Evolutionary conservation across 1,139 yeast genomes (phyloP), one percentile per base, ranked within the genome.

Genomic region (Blastobotrys serpentis): DNA sequence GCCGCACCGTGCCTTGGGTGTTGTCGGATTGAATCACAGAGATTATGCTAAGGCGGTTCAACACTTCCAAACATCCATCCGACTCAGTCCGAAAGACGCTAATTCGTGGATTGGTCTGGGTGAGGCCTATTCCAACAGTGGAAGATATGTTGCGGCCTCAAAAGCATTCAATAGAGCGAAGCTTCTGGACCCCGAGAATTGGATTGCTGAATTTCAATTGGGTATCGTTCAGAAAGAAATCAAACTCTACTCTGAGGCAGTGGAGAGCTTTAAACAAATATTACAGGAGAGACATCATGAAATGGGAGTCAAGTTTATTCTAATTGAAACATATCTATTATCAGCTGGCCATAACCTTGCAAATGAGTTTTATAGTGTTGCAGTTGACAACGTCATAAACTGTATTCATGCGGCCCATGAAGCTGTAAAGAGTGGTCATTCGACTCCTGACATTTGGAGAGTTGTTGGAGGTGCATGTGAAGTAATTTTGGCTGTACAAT

Each of bases 101-200:
- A 83, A 86, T 56, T 83, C 96, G 10, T 90, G 98, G 98, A 74
- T 86, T 21, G 97, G 97, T 0, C 72, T 92, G 33, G 98, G 98
- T 17, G 98, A 94, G 65, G 94, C 97, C 0, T 92, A 92, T 64
- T 74, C 77, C 50, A 79, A 82, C 41, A 81, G 95, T 66, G 98
- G 98, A 4, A 76, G 96, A 54, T 72, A 83, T 43, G 92, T 86
- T 51, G 95, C 98, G 2, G 88, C 96, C 0, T 75, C 78, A 6
- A 89, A 86, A 62, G 97, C 94, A 1, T 86, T 89, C 59, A 74
- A 72, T 34, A 81, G 82, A 52, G 88, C 92, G 0, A 61, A 78
- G 37, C 70, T 73, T 19, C 58, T 86, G 14, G 77, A 78, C 30
- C 72, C 78, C 0, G 59, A 64, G 1, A 76, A 75, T 52, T 81